Evolutionary conservation across 139 green algal genomes (phyloP), one percentile per base, ranked within the genome.

Genomic region (Ettlia oleoabundans): DNA sequence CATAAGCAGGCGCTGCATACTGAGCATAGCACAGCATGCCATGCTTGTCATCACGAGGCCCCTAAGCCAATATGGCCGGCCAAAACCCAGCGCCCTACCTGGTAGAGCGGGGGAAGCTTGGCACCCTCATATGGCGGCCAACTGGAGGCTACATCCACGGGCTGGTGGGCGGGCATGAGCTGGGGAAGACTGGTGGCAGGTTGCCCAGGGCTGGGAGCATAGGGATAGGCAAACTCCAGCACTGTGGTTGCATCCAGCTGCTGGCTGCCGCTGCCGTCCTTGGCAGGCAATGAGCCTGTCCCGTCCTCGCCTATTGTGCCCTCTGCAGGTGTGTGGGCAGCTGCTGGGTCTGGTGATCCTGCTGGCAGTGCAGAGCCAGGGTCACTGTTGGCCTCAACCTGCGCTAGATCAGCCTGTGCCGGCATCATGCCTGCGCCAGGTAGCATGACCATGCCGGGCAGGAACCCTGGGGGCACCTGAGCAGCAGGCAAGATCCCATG

Each of bases 91-190:
- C n/a, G n/a, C 28, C 55, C 30, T n/a, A 58, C 64, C 43, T 71
- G 64, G 32, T 38, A 38, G 32, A 82, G 63, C 42, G 77, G 41
- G 0, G 77, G 77, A 30, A 82, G 77, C 77, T 65, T 82, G 19
- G 61, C 77, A 4, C 77, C 77, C 32, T 82, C 42, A 22, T 76
- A 82, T 0, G 77, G 77, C 63, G 63, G 77, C 77, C 77, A 82
- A 63, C 77, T 82, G 77, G 77, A 63, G 3, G 77, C 42, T 30
- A 76, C 65, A 13, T 72, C 61, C 52, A 40, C 37, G 21, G 21
- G 33, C 52, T 81, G 24, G 19, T 53, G 53, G 35, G 55, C 55
- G 15, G 47, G 47, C 47, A 24, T n/a, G n/a, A 15, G 47, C 47
- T 58, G 47, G 13, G 47, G 47, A 15, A 10, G 47, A 15, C 47